These are phyloP conservation scores for Nelumbo lutea DNA, from an alignment of 164 flowering plant genomes.

Conservation along the genomic window DNA sequence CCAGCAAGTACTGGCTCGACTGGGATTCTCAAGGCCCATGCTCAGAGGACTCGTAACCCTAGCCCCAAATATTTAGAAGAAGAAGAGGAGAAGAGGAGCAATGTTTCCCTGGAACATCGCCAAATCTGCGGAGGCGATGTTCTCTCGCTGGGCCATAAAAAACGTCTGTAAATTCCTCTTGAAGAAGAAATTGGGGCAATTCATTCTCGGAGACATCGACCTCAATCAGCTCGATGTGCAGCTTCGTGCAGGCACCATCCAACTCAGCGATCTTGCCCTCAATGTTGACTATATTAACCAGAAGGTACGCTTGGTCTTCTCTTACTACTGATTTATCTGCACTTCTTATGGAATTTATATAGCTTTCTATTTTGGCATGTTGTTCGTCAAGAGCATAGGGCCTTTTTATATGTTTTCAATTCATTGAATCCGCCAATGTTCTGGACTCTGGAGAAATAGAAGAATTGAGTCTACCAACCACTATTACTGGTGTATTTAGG, in stretches of 20 bases:
- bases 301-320: slow-evolving; percentile 35
- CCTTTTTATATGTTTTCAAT: too few relatives aligned
- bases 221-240: slow-evolving; percentile 89
- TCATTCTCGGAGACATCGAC: slow-evolving; percentile 80
- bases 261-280: slow-evolving; percentile 78
- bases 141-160: slow-evolving; percentile 74
- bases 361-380: too few relatives aligned
- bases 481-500: too few relatives aligned
- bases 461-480: too few relatives aligned
- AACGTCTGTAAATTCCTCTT: slow-evolving; percentile 62
- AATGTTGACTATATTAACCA: slow-evolving; percentile 70
- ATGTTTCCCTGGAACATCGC: slow-evolving; percentile 73
- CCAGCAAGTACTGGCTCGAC: slow-evolving; percentile 7
- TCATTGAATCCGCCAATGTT: too few relatives aligned
- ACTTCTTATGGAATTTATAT: too few relatives aligned
- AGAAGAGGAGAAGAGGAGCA: neutral
- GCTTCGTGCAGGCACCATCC: slow-evolving; percentile 67
- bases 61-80: neutral
- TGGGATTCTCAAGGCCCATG: neutral
- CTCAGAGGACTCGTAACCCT: slow-evolving; percentile 12
- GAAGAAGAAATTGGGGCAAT: slow-evolving; percentile 86
- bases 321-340: neutral
- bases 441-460: too few relatives aligned
- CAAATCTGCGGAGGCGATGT: slow-evolving; percentile 72
- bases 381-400: too few relatives aligned